phyloP scores from a whole-genome alignment of 495 filamentous ascomycete genomes.

The Penicillium herquei region DNA sequence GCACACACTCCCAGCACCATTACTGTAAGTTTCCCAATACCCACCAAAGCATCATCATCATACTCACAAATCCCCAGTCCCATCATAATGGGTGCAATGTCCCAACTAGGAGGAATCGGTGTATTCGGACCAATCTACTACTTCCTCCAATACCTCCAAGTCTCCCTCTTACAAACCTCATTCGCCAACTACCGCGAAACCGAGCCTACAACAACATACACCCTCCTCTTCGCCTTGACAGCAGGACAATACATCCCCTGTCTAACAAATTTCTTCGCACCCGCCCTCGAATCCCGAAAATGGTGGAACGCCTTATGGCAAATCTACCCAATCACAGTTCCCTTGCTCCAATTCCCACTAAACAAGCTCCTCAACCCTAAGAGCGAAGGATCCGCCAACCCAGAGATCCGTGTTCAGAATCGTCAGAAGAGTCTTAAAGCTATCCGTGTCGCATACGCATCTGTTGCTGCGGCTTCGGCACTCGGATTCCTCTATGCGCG shows the following conservation, averaged over 20 bases:
- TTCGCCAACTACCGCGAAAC: constrained; percentile 2
- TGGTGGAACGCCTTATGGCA: constrained; percentile 22
- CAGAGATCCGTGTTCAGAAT: neutral
- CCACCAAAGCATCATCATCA: neutral
- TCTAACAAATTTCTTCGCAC: constrained; percentile 12
- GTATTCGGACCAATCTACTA: constrained; percentile 19
- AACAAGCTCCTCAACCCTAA: neutral
- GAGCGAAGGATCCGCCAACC: neutral
- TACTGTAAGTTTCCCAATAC: neutral
- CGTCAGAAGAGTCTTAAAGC: neutral
- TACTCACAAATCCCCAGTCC: constrained; percentile 4
- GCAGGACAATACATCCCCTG: constrained; percentile 13
- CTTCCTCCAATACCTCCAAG: constrained; percentile 9
- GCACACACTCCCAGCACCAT: neutral
- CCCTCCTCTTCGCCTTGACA: constrained; percentile 6
- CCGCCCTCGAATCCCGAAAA: constrained; percentile 6
- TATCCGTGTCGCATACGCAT: neutral
- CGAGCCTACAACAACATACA: neutral
- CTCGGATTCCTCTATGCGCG: neutral
- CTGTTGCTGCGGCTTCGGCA: neutral
- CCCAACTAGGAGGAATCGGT: constrained; percentile 16
- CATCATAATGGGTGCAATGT: constrained; percentile 7
- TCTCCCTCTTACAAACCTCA: constrained; percentile 2
- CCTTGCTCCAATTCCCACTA: constrained; percentile 11
- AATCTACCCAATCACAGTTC: constrained; percentile 18